These are phyloP conservation scores for Jamesozyma lodderae DNA, from an alignment of 805 yeast genomes.

Conservation along the genomic window DNA sequence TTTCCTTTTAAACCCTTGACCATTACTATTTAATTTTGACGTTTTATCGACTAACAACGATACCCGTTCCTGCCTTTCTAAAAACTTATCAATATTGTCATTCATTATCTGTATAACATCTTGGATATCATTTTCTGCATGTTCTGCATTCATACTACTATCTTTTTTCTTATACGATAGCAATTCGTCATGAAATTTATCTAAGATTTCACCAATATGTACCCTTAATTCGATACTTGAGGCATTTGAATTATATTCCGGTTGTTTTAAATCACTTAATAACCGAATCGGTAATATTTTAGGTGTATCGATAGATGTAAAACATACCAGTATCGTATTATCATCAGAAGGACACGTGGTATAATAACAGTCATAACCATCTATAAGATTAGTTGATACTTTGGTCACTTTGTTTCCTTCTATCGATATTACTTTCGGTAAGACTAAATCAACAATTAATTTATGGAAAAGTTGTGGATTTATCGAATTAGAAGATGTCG, in stretches of 20 bases:
- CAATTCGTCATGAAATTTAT: conserved; percentile 26
- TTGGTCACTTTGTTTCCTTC: conserved; percentile 30
- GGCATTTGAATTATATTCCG: conserved; percentile 11
- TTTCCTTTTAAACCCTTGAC: conserved; percentile 60
- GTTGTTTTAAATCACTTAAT: conserved; percentile 25
- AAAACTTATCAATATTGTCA: conserved; percentile 36
- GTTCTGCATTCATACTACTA: conserved; percentile 1
- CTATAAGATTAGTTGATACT: conserved; percentile 23
- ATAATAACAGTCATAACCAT: conserved; percentile 29
- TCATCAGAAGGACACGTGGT: conserved; percentile 15
- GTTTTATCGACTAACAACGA: conserved; percentile 70
- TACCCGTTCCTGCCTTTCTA: conserved; percentile 73
- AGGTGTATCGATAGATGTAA: conserved; percentile 20
- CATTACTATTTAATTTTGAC: conserved; percentile 54
- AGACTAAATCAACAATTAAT: conserved; percentile 23
- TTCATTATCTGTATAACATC: conserved; percentile 30
- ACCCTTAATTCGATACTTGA: conserved; percentile 18
- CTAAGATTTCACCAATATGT: conserved; percentile 21
- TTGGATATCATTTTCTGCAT: conserved; percentile 25
- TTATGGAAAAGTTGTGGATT: conserved; percentile 15
- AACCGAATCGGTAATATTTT: conserved; percentile 28
- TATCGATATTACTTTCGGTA: conserved; percentile 25
- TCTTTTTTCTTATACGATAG: conserved; percentile 13
- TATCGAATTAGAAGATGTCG: conserved; percentile 9
- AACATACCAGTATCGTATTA: conserved; percentile 19